Evolutionary conservation across 495 filamentous ascomycete species (phyloP), one percentile per base, ranked within the genome.

Genomic region (Cenococcum geophilum): DNA sequence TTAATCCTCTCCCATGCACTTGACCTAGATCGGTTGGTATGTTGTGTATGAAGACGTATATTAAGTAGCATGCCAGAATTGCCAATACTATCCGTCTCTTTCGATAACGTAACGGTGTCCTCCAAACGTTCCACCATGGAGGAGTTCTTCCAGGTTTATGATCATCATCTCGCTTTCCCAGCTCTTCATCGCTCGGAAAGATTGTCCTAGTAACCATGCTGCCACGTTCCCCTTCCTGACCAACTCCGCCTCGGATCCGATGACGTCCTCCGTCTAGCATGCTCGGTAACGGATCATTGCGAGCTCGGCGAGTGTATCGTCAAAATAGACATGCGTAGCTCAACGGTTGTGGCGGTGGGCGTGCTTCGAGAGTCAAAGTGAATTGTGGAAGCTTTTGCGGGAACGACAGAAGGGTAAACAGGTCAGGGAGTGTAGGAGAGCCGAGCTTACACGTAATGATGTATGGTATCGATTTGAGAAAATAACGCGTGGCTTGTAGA

Each of bases 81-180:
- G 63, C 68, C 18, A 79, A 40, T 5, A 79, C 35, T 6, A 83
- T 60, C 47, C 80, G 71, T 50, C 80, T 76, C 60, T 64, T 71
- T 5, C 74, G 68, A 64, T 64, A 72, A 50, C 73, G 74, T 51
- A 79, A 77, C 47, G 74, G 73, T 18, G 62, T 58, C 51, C 70
- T 72, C 60, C 73, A 74, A 43, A 62, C 62, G 27, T 69, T 70
- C 59, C 72, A 32, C 61, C 16, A 71, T 60, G 40, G 71, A 64
- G 40, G 70, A 67, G 22, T 62, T 62, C 36, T 22, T 43, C 61
- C 63, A 4, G 74, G 76, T 56, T 75, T 79, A 69, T 82, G 81
- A 65, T 87, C 85, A 69, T 88, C 85, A 68, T 86, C 79, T 60
- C 81, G 83, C 74, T 87, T 87, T 50, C 83, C 85, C n/a, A 85